These are phyloP conservation scores for Phialophora expanda DNA, from an alignment of 2,329 filamentous ascomycete species.

Conservation along the genomic window DNA sequence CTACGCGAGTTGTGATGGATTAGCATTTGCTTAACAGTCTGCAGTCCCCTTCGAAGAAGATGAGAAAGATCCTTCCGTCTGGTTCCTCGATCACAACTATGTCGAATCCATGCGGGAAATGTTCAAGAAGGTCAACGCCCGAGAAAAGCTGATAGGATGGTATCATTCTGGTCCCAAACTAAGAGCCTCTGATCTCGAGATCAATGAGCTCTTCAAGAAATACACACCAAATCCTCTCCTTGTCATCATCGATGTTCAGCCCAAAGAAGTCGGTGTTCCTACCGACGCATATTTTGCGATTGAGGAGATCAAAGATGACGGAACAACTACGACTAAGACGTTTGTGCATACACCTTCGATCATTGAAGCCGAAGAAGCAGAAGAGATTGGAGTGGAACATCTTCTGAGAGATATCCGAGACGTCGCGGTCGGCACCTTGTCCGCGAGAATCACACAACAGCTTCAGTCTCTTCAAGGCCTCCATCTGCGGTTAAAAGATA, in stretches of 20 bases:
- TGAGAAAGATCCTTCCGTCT: conserved; percentile 96
- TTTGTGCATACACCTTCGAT: conserved; percentile 98
- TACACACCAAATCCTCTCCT: conserved; percentile 96
- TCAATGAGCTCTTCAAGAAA: conserved; percentile 99
- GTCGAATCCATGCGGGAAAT: conserved; percentile 99
- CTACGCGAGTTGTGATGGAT: neutral
- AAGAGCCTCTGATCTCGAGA: conserved; percentile 93
- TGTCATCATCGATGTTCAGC: conserved; percentile 98
- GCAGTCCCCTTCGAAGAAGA: conserved; percentile 98
- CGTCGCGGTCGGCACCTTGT: conserved; percentile 94
- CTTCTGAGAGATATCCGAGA: conserved; percentile 96
- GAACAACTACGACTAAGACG: conserved; percentile 93
- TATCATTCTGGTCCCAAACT: conserved; percentile 98
- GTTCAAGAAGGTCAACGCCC: conserved; percentile 99
- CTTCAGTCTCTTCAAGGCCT: conserved; percentile 95
- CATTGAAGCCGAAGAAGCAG: conserved; percentile 98
- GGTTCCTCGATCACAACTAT: conserved; percentile 99
- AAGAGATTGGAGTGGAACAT: conserved; percentile 98
- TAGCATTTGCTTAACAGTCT: conserved; percentile 25
- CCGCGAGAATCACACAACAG: conserved; percentile 95
- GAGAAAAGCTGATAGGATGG: conserved; percentile 99
- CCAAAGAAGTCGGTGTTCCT: conserved; percentile 95
- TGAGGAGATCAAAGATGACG: conserved; percentile 99
- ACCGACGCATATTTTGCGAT: conserved; percentile 99
- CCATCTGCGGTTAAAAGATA: conserved; percentile 91